A percentile compares a stretch with the other conserved stretches of the same genome.
Evolutionary conservation across 2,329 filamentous ascomycete genomes (phyloP).

Genomic region (Herpotrichia juniperi): DNA sequence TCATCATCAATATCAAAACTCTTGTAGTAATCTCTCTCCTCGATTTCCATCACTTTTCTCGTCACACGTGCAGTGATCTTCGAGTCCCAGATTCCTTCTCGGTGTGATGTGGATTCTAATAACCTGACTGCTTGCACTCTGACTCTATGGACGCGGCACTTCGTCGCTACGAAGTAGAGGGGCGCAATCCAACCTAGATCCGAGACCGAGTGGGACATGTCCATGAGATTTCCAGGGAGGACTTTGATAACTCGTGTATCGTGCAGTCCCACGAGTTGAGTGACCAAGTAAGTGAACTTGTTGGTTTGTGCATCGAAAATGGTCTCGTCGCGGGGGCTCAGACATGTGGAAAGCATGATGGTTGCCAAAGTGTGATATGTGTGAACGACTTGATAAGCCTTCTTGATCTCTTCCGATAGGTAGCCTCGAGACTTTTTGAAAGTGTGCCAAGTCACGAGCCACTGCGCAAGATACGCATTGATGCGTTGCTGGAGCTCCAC

Average conservation of each 20-base stretch:
- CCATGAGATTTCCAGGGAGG: background rate
- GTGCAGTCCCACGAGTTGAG: slow-evolving; percentile 39
- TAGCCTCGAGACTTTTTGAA: background rate
- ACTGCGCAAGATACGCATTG: background rate
- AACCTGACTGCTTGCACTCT: slow-evolving; percentile 48
- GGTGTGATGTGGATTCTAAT: slow-evolving; percentile 35
- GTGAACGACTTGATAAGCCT: slow-evolving; percentile 12
- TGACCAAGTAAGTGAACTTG: slow-evolving; percentile 19
- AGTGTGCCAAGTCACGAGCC: background rate
- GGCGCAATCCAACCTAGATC: slow-evolving; percentile 55
- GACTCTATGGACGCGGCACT: slow-evolving; percentile 53
- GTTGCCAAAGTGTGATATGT: slow-evolving; percentile 23
- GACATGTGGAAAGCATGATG: slow-evolving; percentile 21
- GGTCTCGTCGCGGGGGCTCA: slow-evolving; percentile 7
- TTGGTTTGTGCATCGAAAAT: slow-evolving; percentile 27
- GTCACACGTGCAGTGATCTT: slow-evolving; percentile 38
- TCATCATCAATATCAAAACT: slow-evolving; percentile 4
- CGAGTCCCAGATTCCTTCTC: slow-evolving; percentile 54
- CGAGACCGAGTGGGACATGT: slow-evolving; percentile 40
- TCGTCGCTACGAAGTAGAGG: slow-evolving; percentile 54
- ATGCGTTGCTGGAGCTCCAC: background rate
- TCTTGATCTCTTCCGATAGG: background rate
- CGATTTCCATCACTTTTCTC: slow-evolving; percentile 43
- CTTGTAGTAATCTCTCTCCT: slow-evolving; percentile 10
- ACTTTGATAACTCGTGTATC: background rate